Base-by-base conservation (phyloP, 192 early-diverging fungal genomes). In the Entomortierella chlamydospora region DNA sequence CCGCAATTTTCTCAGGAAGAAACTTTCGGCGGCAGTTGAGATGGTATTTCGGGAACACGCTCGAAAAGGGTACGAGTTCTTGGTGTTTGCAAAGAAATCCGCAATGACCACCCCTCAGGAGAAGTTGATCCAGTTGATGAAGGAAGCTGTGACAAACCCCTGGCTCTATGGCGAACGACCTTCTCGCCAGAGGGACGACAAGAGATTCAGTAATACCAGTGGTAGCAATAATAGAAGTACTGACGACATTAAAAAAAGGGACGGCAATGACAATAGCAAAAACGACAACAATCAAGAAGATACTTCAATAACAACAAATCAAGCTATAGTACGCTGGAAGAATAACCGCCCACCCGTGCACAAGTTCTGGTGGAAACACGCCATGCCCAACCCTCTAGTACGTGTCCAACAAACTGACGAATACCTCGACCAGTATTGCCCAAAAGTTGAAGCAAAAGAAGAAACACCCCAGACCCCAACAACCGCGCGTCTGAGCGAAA, bases 1-100 rank as follows among this genome's bases (percentile, higher is more conserved):
- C 26, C 61, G 76, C 0, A 70, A 79, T 25, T 42, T 66, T 13
- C 50, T 26, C 9, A 51, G 68, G 29, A 79, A 70, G 31, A 79
- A 79, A 33, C 43, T 79, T 1, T 23, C 67, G 1, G 76, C 76
- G 12, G 76, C 76, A 23, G 68, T 61, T 0, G 76, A 79, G 28
- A 37, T n/a, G 49, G 56, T 57, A 20, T 79, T 79, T 37, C 68
- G 63, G 9, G 57, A 64, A 2, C 61, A 79, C 39, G 76, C 76
- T 17, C 49, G 76, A 15, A 62, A 45, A n/a, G 76, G 76, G 15
- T 61, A 61, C 23, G 76, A 79, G 28, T 79, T 52, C 26, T 50
- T 79, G 30, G 56, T 79, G 5, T 79, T 79, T 22, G 67, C 76
- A n/a, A 70, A 63, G 25, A 61, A 39, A 30, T 34, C 56, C 3